Evolutionary conservation across 352 stramenopile species (phyloP), one percentile per base, ranked within the genome.

Genomic region (Phytophthora tentaculata): DNA sequence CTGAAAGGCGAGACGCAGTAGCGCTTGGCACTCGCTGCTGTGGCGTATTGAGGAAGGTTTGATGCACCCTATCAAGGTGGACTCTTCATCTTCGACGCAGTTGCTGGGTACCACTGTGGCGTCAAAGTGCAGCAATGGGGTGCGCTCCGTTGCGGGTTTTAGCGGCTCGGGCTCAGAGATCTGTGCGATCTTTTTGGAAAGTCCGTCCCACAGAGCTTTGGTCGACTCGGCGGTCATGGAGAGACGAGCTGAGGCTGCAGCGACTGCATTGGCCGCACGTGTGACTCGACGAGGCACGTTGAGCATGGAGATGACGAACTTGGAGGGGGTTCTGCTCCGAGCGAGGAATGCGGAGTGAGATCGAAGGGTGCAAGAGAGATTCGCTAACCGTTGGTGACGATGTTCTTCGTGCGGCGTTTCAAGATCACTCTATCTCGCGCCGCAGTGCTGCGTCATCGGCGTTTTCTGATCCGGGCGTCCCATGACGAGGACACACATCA

Each of bases 211-310:
- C 7, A 77, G 48, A 20, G 55, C 47, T 17, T 69, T 71, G 35
- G 60, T 77, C 5, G 65, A 67, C 41, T 61, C 65, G 17, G 56
- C 65, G 7, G 65, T 77, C 70, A 77, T 77, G 23, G 59, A 74
- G 44, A 77, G 64, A 6, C 65, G 65, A 53, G 70, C 69, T 14
- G 65, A 77, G 2, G 55, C 69, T 2, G 51, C 50, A 19, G 64
- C n/a, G 4, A 77, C 69, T 12, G 56, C 56, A 37, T 57, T 64
- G 24, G 66, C 70, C 8, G 65, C 65, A 14, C 44, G 57, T 0
- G 53, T 56, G 29, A 72, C 67, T 24, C 63, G 48, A 24, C 47
- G 50, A 53, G 56, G 56, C 12, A 76, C 53, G 35, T 32, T 69
- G 35, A 22, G 69, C 69, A 76, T 76, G 24, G 4, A 3, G 9